Evolutionary conservation across 2,329 filamentous ascomycete species (phyloP).

Genomic region (Penicillium sp.): DNA sequence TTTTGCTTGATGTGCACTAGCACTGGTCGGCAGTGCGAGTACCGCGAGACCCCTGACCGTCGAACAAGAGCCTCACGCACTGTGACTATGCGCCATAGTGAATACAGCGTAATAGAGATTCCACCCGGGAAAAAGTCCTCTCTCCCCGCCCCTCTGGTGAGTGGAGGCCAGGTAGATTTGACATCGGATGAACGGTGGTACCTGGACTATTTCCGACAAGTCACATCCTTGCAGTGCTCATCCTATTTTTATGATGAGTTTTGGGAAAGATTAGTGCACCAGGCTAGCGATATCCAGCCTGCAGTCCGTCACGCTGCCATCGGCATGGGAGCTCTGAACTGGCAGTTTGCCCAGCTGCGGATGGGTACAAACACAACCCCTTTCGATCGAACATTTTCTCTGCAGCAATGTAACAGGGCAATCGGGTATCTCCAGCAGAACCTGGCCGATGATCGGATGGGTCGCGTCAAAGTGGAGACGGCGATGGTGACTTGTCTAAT

Average conservation of each 20-base stretch:
- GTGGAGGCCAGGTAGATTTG: slow-evolving; percentile 7
- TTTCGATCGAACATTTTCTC: slow-evolving; percentile 7
- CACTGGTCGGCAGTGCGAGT: slow-evolving; percentile 32
- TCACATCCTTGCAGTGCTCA: slow-evolving; percentile 10
- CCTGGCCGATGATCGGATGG: slow-evolving; percentile 1
- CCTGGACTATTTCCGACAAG: slow-evolving; percentile 9
- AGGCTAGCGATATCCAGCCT: slow-evolving; percentile 21
- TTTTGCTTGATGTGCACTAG: slow-evolving; percentile 28
- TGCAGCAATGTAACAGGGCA: slow-evolving; percentile 2
- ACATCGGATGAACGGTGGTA: slow-evolving; percentile 9
- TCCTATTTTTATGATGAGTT: slow-evolving; percentile 19
- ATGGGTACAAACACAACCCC: slow-evolving; percentile 3
- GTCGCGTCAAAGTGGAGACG: slow-evolving; percentile 14
- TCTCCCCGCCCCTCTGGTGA: neutral
- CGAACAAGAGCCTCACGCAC: slow-evolving; percentile 10
- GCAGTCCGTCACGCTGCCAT: slow-evolving; percentile 32
- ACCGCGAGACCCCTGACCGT: slow-evolving; percentile 11
- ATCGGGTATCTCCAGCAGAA: slow-evolving; percentile 11
- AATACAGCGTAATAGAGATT: neutral
- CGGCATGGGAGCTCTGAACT: slow-evolving; percentile 30
- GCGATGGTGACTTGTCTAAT: slow-evolving; percentile 21
- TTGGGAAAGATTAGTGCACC: slow-evolving; percentile 24
- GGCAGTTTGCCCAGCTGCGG: slow-evolving; percentile 20
- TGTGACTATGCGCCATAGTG: neutral
- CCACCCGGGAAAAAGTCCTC: neutral